Percentiles rank a stretch among this genome's conserved stretches.
phyloP scores from a whole-genome alignment of 2,329 filamentous ascomycete species.

The Colletotrichum liaoningense region DNA sequence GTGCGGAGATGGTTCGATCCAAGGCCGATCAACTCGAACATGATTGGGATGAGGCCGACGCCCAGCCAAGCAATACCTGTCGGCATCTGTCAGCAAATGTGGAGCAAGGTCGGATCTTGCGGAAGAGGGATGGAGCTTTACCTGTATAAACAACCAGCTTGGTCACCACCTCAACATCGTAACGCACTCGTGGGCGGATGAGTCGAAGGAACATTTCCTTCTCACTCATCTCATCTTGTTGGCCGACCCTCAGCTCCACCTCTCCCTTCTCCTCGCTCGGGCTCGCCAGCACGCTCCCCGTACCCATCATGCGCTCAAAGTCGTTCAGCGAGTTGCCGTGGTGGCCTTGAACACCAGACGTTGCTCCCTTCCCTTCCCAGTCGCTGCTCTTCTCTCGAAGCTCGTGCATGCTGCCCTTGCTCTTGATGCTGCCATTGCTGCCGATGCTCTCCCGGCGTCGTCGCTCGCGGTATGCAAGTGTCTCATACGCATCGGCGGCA shows the following conservation, averaged over 20 bases:
- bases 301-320: conserved; percentile 81
- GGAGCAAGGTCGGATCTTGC: conserved; percentile 9
- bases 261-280: conserved; percentile 46
- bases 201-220: conserved; percentile 86
- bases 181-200: conserved; percentile 88
- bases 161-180: conserved; percentile 98
- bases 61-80: conserved; percentile 86
- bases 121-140: conserved; percentile 53
- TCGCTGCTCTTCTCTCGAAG: conserved; percentile 52
- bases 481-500: conserved; percentile 95
- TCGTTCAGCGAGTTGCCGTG: conserved; percentile 62
- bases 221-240: conserved; percentile 69
- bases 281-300: conserved; percentile 61
- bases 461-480: conserved; percentile 86
- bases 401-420: conserved; percentile 56
- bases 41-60: conserved; percentile 77
- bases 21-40: conserved; percentile 73
- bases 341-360: conserved; percentile 56
- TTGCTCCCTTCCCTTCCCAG: conserved; percentile 51
- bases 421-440: conserved; percentile 61
- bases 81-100: conserved; percentile 34
- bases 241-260: conserved; percentile 50
- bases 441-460: conserved; percentile 65
- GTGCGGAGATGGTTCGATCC: conserved; percentile 54
- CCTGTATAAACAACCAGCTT: conserved; percentile 96